phyloP scores from a whole-genome alignment of 257 asterid species.

The Verbena officinalis region DNA sequence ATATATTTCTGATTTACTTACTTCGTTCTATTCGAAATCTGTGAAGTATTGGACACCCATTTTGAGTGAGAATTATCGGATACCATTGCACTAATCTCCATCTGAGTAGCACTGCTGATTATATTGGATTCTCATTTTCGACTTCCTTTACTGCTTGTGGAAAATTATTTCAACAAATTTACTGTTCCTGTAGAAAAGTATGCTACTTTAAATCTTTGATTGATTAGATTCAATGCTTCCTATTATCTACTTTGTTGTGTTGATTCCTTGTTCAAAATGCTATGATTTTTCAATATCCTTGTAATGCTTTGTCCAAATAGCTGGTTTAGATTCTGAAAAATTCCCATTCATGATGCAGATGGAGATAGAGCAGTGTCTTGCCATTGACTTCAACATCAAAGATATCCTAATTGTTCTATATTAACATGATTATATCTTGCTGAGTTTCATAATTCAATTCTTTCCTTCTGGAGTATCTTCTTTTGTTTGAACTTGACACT shows the following conservation, averaged over 20 bases:
- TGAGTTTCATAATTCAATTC: not conserved
- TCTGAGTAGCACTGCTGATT: constrained; percentile 17
- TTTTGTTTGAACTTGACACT: constrained; percentile 71
- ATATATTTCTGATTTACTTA: not conserved
- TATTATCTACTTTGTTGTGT: constrained; percentile 17
- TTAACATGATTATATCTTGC: constrained; percentile 11
- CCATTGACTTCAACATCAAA: constrained; percentile 81
- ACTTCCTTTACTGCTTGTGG: not conserved
- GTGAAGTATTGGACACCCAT: constrained; percentile 10
- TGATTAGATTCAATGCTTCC: constrained; percentile 18
- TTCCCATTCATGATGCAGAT: constrained; percentile 58
- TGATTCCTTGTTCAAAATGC: constrained; percentile 10
- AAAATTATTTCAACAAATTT: constrained; percentile 2
- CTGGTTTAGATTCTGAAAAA: constrained; percentile 23
- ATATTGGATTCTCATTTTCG: not conserved
- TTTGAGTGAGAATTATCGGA: not conserved
- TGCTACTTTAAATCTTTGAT: constrained; percentile 4
- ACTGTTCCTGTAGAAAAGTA: constrained; percentile 12
- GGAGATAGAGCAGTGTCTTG: constrained; percentile 85
- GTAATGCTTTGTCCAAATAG: constrained; percentile 12
- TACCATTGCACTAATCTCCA: constrained; percentile 12
- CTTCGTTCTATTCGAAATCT: not conserved
- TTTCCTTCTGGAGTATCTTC: constrained; percentile 22
- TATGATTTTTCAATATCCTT: constrained; percentile 21
- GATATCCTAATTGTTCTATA: constrained; percentile 61